Evolutionary conservation across 352 stramenopile species (phyloP).

Genomic region (Pythium guiyangense): DNA sequence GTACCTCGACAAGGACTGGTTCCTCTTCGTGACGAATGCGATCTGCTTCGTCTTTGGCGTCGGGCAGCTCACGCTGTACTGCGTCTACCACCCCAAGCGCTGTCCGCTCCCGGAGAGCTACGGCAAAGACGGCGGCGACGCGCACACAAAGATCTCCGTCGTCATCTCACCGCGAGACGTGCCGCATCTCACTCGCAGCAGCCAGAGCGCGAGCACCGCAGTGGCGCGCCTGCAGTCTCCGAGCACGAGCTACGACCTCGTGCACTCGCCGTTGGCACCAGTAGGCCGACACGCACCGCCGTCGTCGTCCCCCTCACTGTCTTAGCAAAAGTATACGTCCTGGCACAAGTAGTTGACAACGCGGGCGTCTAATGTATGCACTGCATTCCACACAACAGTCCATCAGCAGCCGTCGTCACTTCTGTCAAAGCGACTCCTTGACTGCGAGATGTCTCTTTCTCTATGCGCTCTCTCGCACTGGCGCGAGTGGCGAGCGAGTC

Average conservation of each 20-base stretch:
- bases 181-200: background rate
- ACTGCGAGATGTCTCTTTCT: background rate
- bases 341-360: too few species aligned
- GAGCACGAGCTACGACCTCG: slow-evolving; percentile 1
- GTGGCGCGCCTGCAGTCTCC: background rate
- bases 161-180: slow-evolving; percentile 2
- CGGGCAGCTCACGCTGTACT: slow-evolving; percentile 35
- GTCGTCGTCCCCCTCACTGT: too few species aligned
- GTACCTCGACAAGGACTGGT: slow-evolving; percentile 30
- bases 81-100: slow-evolving; percentile 46
- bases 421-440: background rate
- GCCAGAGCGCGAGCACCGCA: background rate
- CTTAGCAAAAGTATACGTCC: too few species aligned
- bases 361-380: background rate
- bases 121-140: slow-evolving; percentile 8
- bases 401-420: background rate
- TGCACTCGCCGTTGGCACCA: slow-evolving; percentile 2
- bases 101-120: slow-evolving; percentile 21
- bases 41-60: slow-evolving; percentile 29
- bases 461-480: background rate
- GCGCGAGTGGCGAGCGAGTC: background rate
- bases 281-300: background rate
- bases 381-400: background rate
- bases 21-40: slow-evolving; percentile 54
- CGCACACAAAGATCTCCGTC: background rate